phyloP scores from a whole-genome alignment of 139 green algal genomes.

The Chlorella sp. region DNA sequence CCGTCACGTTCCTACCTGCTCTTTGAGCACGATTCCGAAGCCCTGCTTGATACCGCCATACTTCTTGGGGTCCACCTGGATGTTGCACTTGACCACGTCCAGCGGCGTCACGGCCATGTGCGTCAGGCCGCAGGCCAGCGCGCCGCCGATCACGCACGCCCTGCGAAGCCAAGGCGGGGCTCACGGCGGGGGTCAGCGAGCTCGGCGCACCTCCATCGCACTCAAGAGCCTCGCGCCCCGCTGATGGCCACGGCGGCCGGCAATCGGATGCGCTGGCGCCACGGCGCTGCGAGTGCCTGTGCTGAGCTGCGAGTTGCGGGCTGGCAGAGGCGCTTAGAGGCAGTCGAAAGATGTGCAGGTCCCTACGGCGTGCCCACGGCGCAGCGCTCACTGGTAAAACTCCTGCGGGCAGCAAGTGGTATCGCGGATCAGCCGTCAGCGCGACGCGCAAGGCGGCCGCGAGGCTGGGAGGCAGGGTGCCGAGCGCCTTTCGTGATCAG shows the following conservation, averaged over 20 bases:
- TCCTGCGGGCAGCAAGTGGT: slow-evolving; percentile 31
- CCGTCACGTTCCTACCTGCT: too few relatives aligned
- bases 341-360: neutral
- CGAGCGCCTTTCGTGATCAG: neutral
- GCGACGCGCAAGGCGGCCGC: neutral
- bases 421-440: too few relatives aligned
- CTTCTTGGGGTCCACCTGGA: slow-evolving; percentile 52
- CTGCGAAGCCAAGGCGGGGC: slow-evolving; percentile 4
- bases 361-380: too few relatives aligned
- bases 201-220: too few relatives aligned
- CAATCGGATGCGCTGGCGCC: too few relatives aligned
- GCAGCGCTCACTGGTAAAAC: slow-evolving; percentile 63
- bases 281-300: too few relatives aligned
- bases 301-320: too few relatives aligned
- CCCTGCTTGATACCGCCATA: slow-evolving; percentile 62
- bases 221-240: too few relatives aligned
- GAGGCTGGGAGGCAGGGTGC: neutral
- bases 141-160: slow-evolving; percentile 63
- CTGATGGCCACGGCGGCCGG: too few relatives aligned
- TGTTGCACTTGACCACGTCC: slow-evolving; percentile 95
- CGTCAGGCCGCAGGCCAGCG: slow-evolving; percentile 51
- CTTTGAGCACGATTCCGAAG: slow-evolving; percentile 59
- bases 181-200: neutral
- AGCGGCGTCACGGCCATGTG: slow-evolving; percentile 77
- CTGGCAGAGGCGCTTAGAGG: neutral